A percentile compares a stretch with the other conserved stretches of the same genome.
Conservation (phyloP, 2,329 filamentous ascomycete species). For the Pezicula carpinea region DNA sequence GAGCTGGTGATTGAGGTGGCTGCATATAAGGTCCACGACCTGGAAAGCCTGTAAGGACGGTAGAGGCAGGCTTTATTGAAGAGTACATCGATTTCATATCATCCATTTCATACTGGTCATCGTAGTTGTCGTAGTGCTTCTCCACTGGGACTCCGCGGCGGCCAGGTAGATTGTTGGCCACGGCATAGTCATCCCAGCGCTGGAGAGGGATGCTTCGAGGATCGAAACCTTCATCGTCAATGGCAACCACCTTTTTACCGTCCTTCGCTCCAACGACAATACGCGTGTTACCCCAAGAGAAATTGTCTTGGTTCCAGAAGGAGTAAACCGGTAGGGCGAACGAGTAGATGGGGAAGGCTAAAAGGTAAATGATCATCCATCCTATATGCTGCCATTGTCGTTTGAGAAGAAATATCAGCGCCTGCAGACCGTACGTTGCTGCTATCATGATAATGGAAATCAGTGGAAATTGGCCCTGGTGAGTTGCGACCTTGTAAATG, state of each 20-base stretch:
- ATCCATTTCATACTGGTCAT: slow-evolving; percentile 90
- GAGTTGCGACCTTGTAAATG: slow-evolving; percentile 70
- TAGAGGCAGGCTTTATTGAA: slow-evolving; percentile 79
- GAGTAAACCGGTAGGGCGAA: slow-evolving; percentile 91
- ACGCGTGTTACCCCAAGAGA: slow-evolving; percentile 97
- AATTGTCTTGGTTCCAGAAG: slow-evolving; percentile 99
- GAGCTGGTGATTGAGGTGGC: slow-evolving; percentile 75
- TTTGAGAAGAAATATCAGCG: slow-evolving; percentile 93
- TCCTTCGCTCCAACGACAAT: slow-evolving; percentile 94
- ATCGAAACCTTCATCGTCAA: slow-evolving; percentile 82
- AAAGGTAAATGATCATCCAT: slow-evolving; percentile 98
- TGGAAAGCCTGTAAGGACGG: slow-evolving; percentile 80
- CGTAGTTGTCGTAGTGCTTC: slow-evolving; percentile 63
- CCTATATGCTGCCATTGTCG: slow-evolving; percentile 97
- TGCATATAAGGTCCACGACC: slow-evolving; percentile 61
- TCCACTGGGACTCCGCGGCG: slow-evolving; percentile 70
- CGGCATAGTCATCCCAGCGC: slow-evolving; percentile 94
- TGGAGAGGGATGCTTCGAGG: slow-evolving; percentile 90
- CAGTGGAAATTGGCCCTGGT: slow-evolving; percentile 71
- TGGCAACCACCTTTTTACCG: slow-evolving; percentile 81
- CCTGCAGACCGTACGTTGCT: slow-evolving; percentile 91
- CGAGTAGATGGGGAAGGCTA: slow-evolving; percentile 93
- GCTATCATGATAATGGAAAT: slow-evolving; percentile 88
- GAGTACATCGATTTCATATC: slow-evolving; percentile 97
- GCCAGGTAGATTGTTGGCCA: slow-evolving; percentile 81